Evolutionary conservation across 2,329 filamentous ascomycete genomes (phyloP).

Genomic region (Monosporascus sp.): DNA sequence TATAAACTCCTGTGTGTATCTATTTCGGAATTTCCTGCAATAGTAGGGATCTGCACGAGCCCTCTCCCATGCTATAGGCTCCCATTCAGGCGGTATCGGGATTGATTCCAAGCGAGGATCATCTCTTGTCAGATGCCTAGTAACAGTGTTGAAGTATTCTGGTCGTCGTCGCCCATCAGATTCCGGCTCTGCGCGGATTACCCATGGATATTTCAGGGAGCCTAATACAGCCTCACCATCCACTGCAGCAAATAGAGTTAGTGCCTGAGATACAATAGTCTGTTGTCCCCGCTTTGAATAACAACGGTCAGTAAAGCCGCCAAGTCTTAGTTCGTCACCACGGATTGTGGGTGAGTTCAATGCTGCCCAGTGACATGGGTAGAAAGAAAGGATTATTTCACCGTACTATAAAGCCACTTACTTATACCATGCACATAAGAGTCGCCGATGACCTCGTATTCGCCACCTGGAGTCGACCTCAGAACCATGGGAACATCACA

Average conservation of each 20-base stretch:
- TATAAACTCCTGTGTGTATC: constrained; percentile 8
- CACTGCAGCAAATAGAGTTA: neutral
- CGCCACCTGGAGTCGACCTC: neutral
- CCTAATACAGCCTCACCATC: constrained; percentile 14
- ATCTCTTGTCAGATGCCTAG: neutral
- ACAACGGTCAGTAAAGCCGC: no score
- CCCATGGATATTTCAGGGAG: constrained; percentile 1
- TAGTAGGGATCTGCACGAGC: constrained; percentile 5
- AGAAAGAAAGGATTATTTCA: neutral
- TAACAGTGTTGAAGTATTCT: constrained; percentile 3
- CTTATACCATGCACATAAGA: constrained; percentile 6
- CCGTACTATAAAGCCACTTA: neutral
- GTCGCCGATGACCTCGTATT: constrained; percentile 10
- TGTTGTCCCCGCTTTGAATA: no score
- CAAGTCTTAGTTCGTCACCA: no score
- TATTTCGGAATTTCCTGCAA: constrained; percentile 9
- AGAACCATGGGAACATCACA: constrained; percentile 11
- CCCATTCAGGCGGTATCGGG: constrained; percentile 10
- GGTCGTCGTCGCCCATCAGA: neutral
- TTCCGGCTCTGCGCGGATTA: neutral
- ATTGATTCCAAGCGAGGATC: constrained; percentile 9
- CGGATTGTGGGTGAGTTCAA: no score
- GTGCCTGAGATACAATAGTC: neutral
- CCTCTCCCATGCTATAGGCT: constrained; percentile 7
- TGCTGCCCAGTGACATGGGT: constrained; percentile 4